A percentile compares a stretch with the other conserved stretches of the same genome.
Conservation (phyloP, 139 green algal species). For the Pseudopediastrum boryanum region DNA sequence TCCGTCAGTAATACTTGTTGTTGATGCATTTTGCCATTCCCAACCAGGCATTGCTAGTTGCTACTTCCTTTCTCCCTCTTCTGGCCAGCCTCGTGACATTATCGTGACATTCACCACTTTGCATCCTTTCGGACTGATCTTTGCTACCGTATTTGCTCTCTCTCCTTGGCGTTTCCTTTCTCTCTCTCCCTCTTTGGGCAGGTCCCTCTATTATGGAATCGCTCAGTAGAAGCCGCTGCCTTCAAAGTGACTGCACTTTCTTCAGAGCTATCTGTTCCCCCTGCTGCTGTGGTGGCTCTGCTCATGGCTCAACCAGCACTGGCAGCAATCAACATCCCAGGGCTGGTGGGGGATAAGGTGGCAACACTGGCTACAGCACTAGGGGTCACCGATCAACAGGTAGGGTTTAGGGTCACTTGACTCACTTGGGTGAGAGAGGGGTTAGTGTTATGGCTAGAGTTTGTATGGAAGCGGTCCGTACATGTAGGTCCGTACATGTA, state of each 20-base stretch:
- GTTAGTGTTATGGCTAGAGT: background rate
- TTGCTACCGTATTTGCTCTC: background rate
- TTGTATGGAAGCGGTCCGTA: background rate
- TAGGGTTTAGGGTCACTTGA: background rate
- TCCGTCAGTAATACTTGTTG: too few species aligned
- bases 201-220: slow-evolving; percentile 43
- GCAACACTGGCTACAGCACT: slow-evolving; percentile 24
- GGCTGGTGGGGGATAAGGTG: slow-evolving; percentile 43
- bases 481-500: background rate
- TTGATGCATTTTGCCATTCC: background rate
- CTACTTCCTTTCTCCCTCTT: background rate
- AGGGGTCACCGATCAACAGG: slow-evolving; percentile 16
- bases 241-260: slow-evolving; percentile 30
- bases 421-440: background rate
- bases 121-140: background rate
- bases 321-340: slow-evolving; percentile 37
- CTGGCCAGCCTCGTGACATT: background rate
- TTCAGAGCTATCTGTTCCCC: slow-evolving; percentile 20
- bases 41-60: background rate
- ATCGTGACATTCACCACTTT: background rate
- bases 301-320: slow-evolving; percentile 34
- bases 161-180: background rate
- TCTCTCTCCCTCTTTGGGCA: background rate
- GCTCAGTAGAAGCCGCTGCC: slow-evolving; percentile 25
- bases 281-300: slow-evolving; percentile 23